These are phyloP conservation scores for Tetraselmis chui DNA, from an alignment of 139 green algal species.

Conservation along the genomic window DNA sequence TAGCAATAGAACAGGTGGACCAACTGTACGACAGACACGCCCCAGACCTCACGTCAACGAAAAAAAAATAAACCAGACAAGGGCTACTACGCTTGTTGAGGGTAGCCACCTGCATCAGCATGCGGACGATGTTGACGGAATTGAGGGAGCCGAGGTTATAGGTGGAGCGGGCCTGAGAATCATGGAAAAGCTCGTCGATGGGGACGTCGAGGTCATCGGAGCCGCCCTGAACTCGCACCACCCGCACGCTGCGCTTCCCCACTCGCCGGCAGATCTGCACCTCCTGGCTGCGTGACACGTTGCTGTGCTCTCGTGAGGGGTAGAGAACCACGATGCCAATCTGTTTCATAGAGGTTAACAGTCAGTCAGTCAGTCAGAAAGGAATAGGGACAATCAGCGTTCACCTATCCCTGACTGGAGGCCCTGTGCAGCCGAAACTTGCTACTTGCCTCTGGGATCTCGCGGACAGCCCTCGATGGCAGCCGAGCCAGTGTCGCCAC, in stretches of 20 bases:
- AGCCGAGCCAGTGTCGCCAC: conserved; percentile 4
- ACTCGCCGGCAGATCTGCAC: conserved; percentile 1
- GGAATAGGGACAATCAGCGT: too few species aligned
- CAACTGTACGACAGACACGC: background rate
- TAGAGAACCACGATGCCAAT: conserved; percentile 1
- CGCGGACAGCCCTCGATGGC: conserved; percentile 6
- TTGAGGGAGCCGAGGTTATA: conserved; percentile 1
- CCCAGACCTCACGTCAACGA: too few species aligned
- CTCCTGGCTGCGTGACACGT: conserved; percentile 3
- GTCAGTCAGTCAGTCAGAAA: background rate
- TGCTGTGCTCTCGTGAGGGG: background rate
- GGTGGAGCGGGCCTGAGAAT: background rate
- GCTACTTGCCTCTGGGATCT: background rate
- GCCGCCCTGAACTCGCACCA: conserved; percentile 4
- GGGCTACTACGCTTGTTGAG: too few species aligned
- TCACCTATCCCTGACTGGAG: too few species aligned
- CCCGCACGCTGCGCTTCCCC: background rate
- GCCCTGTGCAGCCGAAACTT: background rate
- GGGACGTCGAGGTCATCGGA: conserved; percentile 8
- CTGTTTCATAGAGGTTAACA: background rate
- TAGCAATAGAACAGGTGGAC: conserved; percentile 10
- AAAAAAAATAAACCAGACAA: too few species aligned
- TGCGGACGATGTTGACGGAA: conserved; percentile 6
- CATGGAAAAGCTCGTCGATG: conserved; percentile 1
- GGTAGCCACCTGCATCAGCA: conserved; percentile 9